These are phyloP conservation scores for Fragilaria crotonensis DNA, from an alignment of 108 stramenopile genomes.

Conservation along the genomic window DNA sequence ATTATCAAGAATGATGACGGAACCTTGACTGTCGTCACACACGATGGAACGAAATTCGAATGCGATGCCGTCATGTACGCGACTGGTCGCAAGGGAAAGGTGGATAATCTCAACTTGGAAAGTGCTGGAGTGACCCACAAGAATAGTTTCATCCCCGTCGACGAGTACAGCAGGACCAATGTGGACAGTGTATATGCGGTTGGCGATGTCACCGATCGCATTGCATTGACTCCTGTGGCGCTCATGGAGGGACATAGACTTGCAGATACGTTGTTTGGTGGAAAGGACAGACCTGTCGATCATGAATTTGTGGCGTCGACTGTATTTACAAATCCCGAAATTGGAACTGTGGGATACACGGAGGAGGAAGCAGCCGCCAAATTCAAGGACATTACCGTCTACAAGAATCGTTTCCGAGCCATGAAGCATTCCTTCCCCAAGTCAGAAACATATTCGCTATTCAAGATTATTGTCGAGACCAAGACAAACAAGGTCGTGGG, in stretches of 20 bases:
- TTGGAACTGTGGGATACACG: slow-evolving; percentile 82
- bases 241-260: slow-evolving; percentile 80
- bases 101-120: slow-evolving; percentile 59
- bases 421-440: slow-evolving; percentile 74
- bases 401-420: slow-evolving; percentile 60
- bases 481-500: slow-evolving; percentile 61
- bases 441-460: slow-evolving; percentile 52
- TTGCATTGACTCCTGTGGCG: slow-evolving; percentile 81
- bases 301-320: slow-evolving; percentile 86
- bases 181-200: slow-evolving; percentile 57
- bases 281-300: slow-evolving; percentile 65
- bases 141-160: slow-evolving; percentile 37
- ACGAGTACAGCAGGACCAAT: slow-evolving; percentile 71
- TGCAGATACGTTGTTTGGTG: slow-evolving; percentile 83
- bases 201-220: slow-evolving; percentile 79
- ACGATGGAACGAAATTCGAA: slow-evolving; percentile 44
- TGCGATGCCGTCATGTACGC: slow-evolving; percentile 67
- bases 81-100: slow-evolving; percentile 64
- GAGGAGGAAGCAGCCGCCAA: slow-evolving; percentile 70
- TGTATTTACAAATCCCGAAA: slow-evolving; percentile 85
- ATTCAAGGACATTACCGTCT: slow-evolving; percentile 68
- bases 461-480: slow-evolving; percentile 61
- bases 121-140: slow-evolving; percentile 33
- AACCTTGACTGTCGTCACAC: slow-evolving; percentile 51
- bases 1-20: slow-evolving; percentile 43